phyloP scores from a whole-genome alignment of 257 asterid species.

The Coffea canephora region DNA sequence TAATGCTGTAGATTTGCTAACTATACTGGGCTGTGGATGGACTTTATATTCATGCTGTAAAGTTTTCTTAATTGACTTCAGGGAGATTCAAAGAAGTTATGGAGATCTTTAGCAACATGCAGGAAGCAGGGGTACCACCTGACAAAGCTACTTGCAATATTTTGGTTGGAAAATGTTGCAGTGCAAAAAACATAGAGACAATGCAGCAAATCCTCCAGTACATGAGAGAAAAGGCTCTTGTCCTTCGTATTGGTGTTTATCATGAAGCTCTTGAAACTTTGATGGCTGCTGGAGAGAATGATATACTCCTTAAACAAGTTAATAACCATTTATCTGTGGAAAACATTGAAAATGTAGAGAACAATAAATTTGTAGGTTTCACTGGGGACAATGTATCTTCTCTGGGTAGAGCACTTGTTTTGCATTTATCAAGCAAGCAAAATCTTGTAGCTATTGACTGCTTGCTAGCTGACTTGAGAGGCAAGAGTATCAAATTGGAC shows the following conservation, averaged over 20 bases:
- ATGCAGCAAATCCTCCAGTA: constrained; percentile 62
- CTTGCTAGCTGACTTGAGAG: constrained; percentile 48
- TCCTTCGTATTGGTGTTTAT: constrained; percentile 69
- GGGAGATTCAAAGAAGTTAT: constrained; percentile 65
- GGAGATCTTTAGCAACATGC: constrained; percentile 81
- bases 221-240: constrained; percentile 74
- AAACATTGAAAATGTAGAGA: constrained; percentile 20
- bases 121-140: constrained; percentile 75
- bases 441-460: constrained; percentile 65
- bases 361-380: constrained; percentile 10
- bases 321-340: constrained; percentile 56
- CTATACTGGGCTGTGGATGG: background rate
- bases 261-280: constrained; percentile 54
- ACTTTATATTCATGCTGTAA: background rate
- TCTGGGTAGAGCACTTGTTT: constrained; percentile 40
- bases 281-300: constrained; percentile 47
- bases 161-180: constrained; percentile 66
- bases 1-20: background rate
- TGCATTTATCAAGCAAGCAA: constrained; percentile 45
- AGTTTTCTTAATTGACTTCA: constrained; percentile 27
- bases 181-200: constrained; percentile 50
- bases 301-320: constrained; percentile 61
- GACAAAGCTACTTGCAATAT: constrained; percentile 93
- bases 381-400: constrained; percentile 17
- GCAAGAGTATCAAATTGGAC: constrained; percentile 40